phyloP scores from a whole-genome alignment of 1,139 yeast species.

The Debaryomyces subglobosus region DNA sequence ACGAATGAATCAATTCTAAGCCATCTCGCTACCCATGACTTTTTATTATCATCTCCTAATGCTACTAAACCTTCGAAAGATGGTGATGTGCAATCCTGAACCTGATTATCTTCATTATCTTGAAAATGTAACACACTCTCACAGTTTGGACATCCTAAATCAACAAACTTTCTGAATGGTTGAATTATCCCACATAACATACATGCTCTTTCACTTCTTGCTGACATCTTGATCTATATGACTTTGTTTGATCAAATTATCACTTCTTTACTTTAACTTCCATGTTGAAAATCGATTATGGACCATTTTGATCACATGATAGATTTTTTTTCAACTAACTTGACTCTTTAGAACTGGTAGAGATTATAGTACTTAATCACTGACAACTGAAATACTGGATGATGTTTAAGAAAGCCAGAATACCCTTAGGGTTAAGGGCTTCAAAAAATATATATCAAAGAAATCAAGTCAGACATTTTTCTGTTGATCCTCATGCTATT shows the following conservation, averaged over 20 bases:
- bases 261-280: not conserved
- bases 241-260: not conserved
- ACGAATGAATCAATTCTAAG: slow-evolving; percentile 86
- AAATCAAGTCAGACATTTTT: slow-evolving; percentile 4
- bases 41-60: slow-evolving; percentile 74
- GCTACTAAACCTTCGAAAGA: slow-evolving; percentile 96
- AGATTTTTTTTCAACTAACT: not conserved
- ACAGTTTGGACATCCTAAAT: slow-evolving; percentile 96
- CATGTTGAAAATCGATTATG: not conserved
- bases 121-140: slow-evolving; percentile 80
- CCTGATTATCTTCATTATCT: slow-evolving; percentile 80
- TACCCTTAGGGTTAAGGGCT: not conserved
- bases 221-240: slow-evolving; percentile 41
- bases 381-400: not conserved
- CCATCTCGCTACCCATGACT: slow-evolving; percentile 98
- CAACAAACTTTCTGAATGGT: slow-evolving; percentile 70
- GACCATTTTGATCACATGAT: slow-evolving; percentile 3
- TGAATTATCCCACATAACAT: slow-evolving; percentile 96
- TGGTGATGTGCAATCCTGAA: slow-evolving; percentile 93
- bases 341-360: not conserved
- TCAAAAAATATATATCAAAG: not conserved
- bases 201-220: slow-evolving; percentile 88
- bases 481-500: slow-evolving; percentile 16
- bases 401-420: not conserved
- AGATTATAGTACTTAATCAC: not conserved